These are phyloP conservation scores for Penicillium odoratum DNA, from an alignment of 495 filamentous ascomycete genomes.

Conservation along the genomic window DNA sequence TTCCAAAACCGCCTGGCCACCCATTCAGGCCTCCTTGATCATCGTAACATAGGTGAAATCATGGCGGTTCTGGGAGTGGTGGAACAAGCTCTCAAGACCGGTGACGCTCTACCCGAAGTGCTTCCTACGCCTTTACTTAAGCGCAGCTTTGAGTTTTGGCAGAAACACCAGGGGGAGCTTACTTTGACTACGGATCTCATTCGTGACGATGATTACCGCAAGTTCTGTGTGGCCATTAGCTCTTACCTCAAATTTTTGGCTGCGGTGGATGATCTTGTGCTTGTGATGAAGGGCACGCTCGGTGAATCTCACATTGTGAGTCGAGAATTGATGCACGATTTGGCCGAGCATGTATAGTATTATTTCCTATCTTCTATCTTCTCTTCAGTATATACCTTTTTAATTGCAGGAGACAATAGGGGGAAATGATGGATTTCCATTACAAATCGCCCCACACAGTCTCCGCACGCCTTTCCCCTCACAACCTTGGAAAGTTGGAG, in stretches of 20 bases:
- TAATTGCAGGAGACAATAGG: neutral
- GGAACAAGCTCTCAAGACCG: conserved; percentile 44
- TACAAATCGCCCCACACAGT: neutral
- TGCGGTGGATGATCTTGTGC: conserved; percentile 41
- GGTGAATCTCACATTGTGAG: conserved; percentile 44
- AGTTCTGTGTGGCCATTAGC: conserved; percentile 42
- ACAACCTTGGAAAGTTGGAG: neutral
- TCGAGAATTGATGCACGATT: conserved; percentile 22
- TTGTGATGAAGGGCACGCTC: conserved; percentile 42
- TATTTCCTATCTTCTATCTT: neutral
- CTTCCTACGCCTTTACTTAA: conserved; percentile 41
- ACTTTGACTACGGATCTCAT: conserved; percentile 30
- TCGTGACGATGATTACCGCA: conserved; percentile 39
- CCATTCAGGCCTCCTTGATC: conserved; percentile 36
- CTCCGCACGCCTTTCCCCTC: conserved; percentile 10
- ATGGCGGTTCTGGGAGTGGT: conserved; percentile 43
- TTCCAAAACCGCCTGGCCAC: conserved; percentile 31
- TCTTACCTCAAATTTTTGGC: conserved; percentile 40
- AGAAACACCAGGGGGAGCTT: conserved; percentile 23
- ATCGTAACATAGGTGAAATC: conserved; percentile 40
- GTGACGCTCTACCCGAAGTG: conserved; percentile 43
- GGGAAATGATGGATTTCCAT: neutral
- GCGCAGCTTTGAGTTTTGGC: conserved; percentile 34
- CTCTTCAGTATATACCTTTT: neutral
- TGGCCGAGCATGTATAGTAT: neutral